Base-by-base conservation (phyloP, 148 eudicot genomes). In the Cornus suecica region DNA sequence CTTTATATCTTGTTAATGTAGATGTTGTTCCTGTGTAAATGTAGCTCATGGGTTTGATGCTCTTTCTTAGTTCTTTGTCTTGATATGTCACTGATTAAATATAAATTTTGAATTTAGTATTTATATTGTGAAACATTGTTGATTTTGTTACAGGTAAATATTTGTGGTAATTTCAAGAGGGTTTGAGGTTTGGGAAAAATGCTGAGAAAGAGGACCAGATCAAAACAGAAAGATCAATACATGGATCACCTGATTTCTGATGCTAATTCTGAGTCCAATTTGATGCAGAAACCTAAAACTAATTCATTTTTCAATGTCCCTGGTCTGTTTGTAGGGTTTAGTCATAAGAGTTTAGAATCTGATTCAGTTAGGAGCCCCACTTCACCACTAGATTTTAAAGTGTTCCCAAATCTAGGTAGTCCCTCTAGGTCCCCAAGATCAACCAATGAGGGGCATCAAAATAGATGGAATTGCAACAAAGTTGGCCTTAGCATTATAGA, bases 321-420 rank as follows among this genome's bases (percentile, higher is more conserved):
- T 84, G 91, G 92, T 79, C 78, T 92, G 9, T 86, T 84, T 86
- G 88, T 92, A 45, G 98, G 95, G 74, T 86, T 92, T 20, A 87
- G 83, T 76, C 92, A 95, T 23, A 87, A 79, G 76, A 75, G 66
- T 76, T 83, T 86, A 45, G 98, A 94, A 72, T 89, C 83, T 78
- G 97, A 94, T 85, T 92, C 98, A 22, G 91, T 87, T 76, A 86
- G 90, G 72, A 94, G 98, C 80, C 98, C 98, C 18, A 94, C 98
- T 68, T 94, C 98, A 58, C 97, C 98, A 32, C 85, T 94, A 78
- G 98, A 94, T 79, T 89, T 94, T 74, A 90, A 87, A 86, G 81
- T 90, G 7, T 89, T 94, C 34, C 85, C 93, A 69, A 85, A 80
- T 80, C 76, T 94, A 70, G 90, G 90, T 10, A 87, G 62, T 72